Percentiles rank a stretch among this genome's conserved stretches.
These are phyloP conservation scores for Talaromyces albobiverticillius DNA, from an alignment of 2,329 filamentous ascomycete genomes.

Conservation along the genomic window DNA sequence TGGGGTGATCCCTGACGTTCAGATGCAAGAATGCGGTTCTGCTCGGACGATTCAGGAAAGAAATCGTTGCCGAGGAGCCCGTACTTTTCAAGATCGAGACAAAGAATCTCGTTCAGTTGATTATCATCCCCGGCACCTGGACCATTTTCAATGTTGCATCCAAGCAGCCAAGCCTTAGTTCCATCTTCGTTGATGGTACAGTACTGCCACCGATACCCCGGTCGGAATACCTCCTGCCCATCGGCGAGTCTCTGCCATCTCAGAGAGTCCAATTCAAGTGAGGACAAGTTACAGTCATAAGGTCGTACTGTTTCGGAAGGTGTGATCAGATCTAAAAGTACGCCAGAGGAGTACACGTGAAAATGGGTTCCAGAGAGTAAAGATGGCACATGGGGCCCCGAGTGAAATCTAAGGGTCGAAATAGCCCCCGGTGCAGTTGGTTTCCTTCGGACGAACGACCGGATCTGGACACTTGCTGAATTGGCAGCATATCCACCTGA, in stretches of 20 bases:
- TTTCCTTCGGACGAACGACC: slow-evolving; percentile 49
- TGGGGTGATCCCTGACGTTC: slow-evolving; percentile 53
- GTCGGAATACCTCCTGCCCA: slow-evolving; percentile 86
- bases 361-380: slow-evolving; percentile 92
- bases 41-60: slow-evolving; percentile 52
- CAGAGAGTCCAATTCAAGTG: slow-evolving; percentile 79
- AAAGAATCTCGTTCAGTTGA: slow-evolving; percentile 89
- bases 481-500: slow-evolving; percentile 68
- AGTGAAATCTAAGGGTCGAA: slow-evolving; percentile 84
- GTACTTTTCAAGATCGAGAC: slow-evolving; percentile 87
- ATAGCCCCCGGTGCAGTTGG: slow-evolving; percentile 77
- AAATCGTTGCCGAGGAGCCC: slow-evolving; percentile 82
- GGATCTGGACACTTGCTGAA: slow-evolving; percentile 59
- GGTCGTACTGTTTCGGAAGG: slow-evolving; percentile 83
- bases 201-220: slow-evolving; percentile 96
- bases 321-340: slow-evolving; percentile 89
- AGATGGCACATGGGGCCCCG: slow-evolving; percentile 78
- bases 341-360: slow-evolving; percentile 90
- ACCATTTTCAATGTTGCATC: slow-evolving; percentile 69
- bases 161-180: slow-evolving; percentile 95
- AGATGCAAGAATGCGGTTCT: slow-evolving; percentile 48
- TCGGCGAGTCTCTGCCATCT: slow-evolving; percentile 95
- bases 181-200: slow-evolving; percentile 94
- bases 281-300: slow-evolving; percentile 85
- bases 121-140: slow-evolving; percentile 75